Evolutionary conservation across 2,329 filamentous ascomycete genomes (phyloP).

Genomic region (Teratosphaeria pseudoeucalypti): DNA sequence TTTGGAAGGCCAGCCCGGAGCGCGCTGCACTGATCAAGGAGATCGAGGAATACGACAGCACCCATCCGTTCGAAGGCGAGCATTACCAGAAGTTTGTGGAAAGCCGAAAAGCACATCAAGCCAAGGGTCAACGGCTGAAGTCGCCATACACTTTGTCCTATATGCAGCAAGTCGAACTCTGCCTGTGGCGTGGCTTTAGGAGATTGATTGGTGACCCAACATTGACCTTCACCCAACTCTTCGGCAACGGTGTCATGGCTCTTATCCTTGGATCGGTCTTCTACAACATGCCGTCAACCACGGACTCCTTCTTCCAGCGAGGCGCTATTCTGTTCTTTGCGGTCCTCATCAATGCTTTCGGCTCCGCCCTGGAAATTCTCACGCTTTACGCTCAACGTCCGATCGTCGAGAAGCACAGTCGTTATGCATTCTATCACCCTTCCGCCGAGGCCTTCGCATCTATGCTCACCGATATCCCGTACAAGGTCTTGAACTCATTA

Average conservation of each 20-base stretch:
- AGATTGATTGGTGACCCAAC: slow-evolving; percentile 67
- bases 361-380: slow-evolving; percentile 71
- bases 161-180: slow-evolving; percentile 63
- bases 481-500: slow-evolving; percentile 65
- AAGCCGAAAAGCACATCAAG: slow-evolving; percentile 37
- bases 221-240: slow-evolving; percentile 55
- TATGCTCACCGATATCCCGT: slow-evolving; percentile 77
- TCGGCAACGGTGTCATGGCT: slow-evolving; percentile 66
- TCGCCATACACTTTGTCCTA: slow-evolving; percentile 80
- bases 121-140: slow-evolving; percentile 45
- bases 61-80: slow-evolving; percentile 36
- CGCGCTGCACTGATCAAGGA: slow-evolving; percentile 34
- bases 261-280: slow-evolving; percentile 74
- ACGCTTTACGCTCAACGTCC: slow-evolving; percentile 80
- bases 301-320: slow-evolving; percentile 65
- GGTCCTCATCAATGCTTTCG: slow-evolving; percentile 75
- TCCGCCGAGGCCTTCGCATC: slow-evolving; percentile 79
- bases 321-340: slow-evolving; percentile 80
- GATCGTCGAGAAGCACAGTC: slow-evolving; percentile 81
- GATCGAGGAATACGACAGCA: slow-evolving; percentile 37
- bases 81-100: slow-evolving; percentile 35
- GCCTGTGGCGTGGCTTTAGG: slow-evolving; percentile 69
- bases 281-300: slow-evolving; percentile 58
- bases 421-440: slow-evolving; percentile 82
- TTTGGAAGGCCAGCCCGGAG: slow-evolving; percentile 46